Base-by-base conservation (phyloP, 73 alveolate species). In the Tetrahymena borealis region DNA sequence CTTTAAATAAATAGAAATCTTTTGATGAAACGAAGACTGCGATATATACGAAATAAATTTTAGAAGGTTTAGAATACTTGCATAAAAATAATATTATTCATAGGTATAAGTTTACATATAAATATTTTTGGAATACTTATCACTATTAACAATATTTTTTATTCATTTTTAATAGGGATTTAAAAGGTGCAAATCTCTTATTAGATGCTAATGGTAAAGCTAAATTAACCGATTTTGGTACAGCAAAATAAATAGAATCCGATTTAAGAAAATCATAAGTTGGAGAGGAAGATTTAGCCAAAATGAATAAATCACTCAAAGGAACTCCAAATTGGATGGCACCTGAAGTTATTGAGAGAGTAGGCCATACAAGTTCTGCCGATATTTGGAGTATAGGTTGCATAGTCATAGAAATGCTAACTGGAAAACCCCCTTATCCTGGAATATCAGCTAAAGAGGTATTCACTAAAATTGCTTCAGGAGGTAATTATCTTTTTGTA, bases 301-400 rank as follows among this genome's bases (percentile, higher is more conserved):
- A 96, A 93, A 95, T 93, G 91, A 95, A 96, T 40, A 95, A 94
- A 24, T 95, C 99, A 39, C 92, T 98, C 32, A 97, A 94, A 79
- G 99, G 99, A 5, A 97, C 99, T 8, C 93, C 97, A 32, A 98
- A 99, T 40, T 98, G 99, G 99, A 97, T 98, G 98, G 99, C 99
- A 28, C 99, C 99, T 32, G 99, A 98, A 91, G 99, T 98, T 18
- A 94, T 97, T 31, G 91, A 94, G 33, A 94, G 95, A 85, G 94
- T 93, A 91, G 98, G 98, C 20, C 95, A 96, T 94, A 95, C 98
- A 24, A 94, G 97, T 42, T 94, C 91, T 94, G 97, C 97, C 18
- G 99, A 98, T 97, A 97, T 98, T 16, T 98, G 99, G 99, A 95
- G 99, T 60, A 40, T 98, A 90, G 99, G 99, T 0, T 98, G 99